A percentile compares a stretch with the other conserved stretches of the same genome.
phyloP scores from a whole-genome alignment of 2,329 filamentous ascomycete genomes.

The Zalaria obscura region DNA sequence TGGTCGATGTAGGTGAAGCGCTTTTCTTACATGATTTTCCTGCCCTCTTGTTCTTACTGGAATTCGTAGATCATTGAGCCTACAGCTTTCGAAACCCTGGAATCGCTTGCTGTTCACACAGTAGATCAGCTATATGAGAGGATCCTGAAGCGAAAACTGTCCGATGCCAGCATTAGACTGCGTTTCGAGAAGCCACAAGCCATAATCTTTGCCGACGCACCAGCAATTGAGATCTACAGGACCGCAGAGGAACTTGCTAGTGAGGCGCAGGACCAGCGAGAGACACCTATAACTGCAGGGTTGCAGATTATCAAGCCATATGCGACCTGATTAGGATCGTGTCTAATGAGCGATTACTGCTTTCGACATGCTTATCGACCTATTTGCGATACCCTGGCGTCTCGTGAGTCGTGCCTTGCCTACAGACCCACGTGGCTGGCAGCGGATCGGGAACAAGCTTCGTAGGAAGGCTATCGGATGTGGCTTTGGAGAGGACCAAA shows the following conservation, averaged over 20 bases:
- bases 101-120: constrained; percentile 29
- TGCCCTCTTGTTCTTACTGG: not conserved
- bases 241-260: constrained; percentile 3
- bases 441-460: no score
- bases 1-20: constrained; percentile 42
- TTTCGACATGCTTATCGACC: no score
- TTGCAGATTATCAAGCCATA: not conserved
- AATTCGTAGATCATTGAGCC: constrained; percentile 22
- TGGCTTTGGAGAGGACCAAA: no score
- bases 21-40: not conserved
- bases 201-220: constrained; percentile 57
- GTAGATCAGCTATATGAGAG: not conserved
- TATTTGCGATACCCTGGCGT: no score
- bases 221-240: constrained; percentile 45
- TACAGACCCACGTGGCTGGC: no score
- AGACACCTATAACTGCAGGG: not conserved
- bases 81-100: constrained; percentile 33
- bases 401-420: no score
- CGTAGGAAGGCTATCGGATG: no score
- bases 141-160: constrained; percentile 14
- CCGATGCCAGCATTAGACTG: constrained; percentile 42
- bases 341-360: no score
- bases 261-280: not conserved
- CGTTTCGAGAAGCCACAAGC: constrained; percentile 59
- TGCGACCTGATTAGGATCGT: not conserved